Conservation (phyloP, 768 basidiomycete genomes). For the Rossbeevera mucosa region DNA sequence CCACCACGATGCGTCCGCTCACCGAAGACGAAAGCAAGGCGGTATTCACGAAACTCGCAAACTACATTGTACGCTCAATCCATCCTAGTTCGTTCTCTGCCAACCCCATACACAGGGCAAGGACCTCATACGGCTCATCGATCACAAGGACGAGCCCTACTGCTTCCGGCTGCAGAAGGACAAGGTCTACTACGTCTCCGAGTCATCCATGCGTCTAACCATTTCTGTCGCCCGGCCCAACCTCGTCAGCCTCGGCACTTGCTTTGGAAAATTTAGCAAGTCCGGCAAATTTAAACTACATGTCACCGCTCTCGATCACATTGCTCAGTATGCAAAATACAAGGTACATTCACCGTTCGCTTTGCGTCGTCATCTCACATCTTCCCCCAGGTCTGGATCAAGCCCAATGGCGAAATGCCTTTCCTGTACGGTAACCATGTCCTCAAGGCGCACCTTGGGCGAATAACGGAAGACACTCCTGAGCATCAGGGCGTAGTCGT, state of each 20-base stretch:
- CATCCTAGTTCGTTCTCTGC: rapidly evolving
- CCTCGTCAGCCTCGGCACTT: constrained; percentile 89
- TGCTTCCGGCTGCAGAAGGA: constrained; percentile 95
- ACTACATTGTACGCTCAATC: constrained; percentile 74
- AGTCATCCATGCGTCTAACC: constrained; percentile 87
- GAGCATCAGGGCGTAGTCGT: constrained; percentile 98
- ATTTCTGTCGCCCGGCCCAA: constrained; percentile 91
- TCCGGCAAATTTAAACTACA: constrained; percentile 97
- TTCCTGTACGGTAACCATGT: constrained; percentile 99
- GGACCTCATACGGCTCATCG: constrained; percentile 92
- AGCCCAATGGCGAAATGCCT: constrained; percentile 98
- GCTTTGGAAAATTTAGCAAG: constrained; percentile 97
- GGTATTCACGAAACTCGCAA: constrained; percentile 94
- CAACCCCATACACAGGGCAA: constrained; percentile 59
- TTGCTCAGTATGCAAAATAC: constrained; percentile 96
- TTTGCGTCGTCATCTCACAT: background rate
- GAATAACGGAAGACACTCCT: constrained; percentile 97
- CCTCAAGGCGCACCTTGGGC: constrained; percentile 95
- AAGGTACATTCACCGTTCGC: constrained; percentile 56
- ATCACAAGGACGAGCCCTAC: constrained; percentile 89
- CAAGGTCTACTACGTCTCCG: constrained; percentile 94
- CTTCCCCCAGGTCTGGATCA: constrained; percentile 84
- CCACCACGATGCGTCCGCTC: constrained; percentile 77
- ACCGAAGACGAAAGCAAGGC: constrained; percentile 97
- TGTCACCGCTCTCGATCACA: constrained; percentile 86